These are phyloP conservation scores for Boletus sp. DNA, from an alignment of 768 basidiomycete species.

Conservation along the genomic window DNA sequence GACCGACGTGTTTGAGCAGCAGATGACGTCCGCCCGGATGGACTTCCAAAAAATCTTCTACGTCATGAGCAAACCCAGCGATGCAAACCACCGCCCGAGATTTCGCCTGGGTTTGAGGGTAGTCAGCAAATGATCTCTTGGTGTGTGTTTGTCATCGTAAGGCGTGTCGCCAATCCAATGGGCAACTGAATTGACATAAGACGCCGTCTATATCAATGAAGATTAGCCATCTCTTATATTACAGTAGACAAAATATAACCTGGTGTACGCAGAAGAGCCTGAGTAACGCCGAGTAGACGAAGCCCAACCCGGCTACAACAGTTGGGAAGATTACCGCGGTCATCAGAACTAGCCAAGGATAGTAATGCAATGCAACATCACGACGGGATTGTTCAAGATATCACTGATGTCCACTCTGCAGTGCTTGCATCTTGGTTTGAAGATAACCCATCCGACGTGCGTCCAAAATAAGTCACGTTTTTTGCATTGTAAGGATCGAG, in stretches of 20 bases:
- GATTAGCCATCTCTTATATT: not conserved
- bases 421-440: slow-evolving; percentile 1
- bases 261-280: slow-evolving; percentile 3
- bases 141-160: slow-evolving; percentile 1
- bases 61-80: not conserved
- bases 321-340: not conserved
- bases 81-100: not conserved
- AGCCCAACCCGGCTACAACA: not conserved
- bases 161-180: slow-evolving; percentile 4
- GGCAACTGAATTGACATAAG: not conserved
- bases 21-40: not conserved
- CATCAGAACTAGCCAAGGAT: not conserved
- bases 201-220: not conserved
- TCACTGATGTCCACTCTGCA: slow-evolving; percentile 4
- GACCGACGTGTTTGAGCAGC: not conserved
- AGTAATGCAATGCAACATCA: slow-evolving; percentile 1
- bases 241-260: not conserved
- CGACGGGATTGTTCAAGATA: not conserved
- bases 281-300: not conserved
- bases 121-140: not conserved
- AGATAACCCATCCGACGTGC: not conserved
- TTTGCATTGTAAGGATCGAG: slow-evolving; percentile 4
- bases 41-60: not conserved
- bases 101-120: not conserved
- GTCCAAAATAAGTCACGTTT: slow-evolving; percentile 1